Conservation (phyloP, 345 rosid genomes). For the Melaleuca alternifolia region DNA sequence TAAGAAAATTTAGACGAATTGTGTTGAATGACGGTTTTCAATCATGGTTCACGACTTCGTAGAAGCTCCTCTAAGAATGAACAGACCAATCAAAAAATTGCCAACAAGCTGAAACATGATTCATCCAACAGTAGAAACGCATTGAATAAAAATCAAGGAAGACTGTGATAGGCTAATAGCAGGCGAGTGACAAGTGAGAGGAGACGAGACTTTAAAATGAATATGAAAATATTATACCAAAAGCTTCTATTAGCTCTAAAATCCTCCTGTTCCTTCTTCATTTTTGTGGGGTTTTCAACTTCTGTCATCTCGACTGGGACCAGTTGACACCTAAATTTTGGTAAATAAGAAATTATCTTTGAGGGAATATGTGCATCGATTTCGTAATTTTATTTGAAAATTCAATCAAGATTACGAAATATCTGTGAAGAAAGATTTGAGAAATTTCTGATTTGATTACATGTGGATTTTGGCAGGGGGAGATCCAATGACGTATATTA, state of each 20-base stretch:
- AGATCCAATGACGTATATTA: no score
- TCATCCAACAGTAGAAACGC: neutral
- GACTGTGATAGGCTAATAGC: neutral
- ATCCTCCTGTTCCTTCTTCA: neutral
- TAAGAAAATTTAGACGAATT: neutral
- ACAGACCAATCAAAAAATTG: neutral
- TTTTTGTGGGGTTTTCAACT: neutral
- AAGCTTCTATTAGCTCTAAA: neutral
- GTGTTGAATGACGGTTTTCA: neutral
- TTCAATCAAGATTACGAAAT: no score
- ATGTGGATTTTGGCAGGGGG: no score
- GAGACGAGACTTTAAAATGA: neutral
- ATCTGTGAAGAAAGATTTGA: no score
- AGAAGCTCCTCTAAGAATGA: neutral
- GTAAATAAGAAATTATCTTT: no score
- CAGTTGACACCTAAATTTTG: no score
- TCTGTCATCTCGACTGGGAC: neutral
- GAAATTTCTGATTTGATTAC: no score
- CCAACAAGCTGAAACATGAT: neutral
- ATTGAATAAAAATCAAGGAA: neutral
- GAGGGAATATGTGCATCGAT: no score
- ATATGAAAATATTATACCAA: neutral
- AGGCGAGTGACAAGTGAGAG: neutral
- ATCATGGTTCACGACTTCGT: neutral
- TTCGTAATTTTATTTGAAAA: no score